Evolutionary conservation across 2,329 filamentous ascomycete genomes (phyloP), one percentile per base, ranked within the genome.

Genomic region (Pyricularia sp.): DNA sequence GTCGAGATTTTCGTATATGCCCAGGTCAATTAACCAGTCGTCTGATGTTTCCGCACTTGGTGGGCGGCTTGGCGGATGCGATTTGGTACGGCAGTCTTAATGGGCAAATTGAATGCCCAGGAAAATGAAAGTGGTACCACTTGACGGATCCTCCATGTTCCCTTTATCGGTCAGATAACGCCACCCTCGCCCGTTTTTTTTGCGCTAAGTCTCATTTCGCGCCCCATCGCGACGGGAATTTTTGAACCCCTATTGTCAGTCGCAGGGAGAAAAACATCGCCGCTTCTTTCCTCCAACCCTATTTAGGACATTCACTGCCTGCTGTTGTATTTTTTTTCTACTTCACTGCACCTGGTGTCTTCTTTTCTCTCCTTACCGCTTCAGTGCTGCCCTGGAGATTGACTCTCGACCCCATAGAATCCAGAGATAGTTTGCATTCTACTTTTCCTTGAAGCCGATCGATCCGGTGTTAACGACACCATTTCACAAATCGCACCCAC

Each of bases 171-270:
- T 25, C 26, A 68, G 42, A 55, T 69, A 68, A 67, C 69, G 67
- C 69, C 69, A 70, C 69, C 63, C 58, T 68, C 42, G 68, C 66
- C 65, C 68, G 68, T 67, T 67, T 63, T 66, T 42, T 42, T 33
- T n/a, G 20, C 50, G 17, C 36, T 23, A 64, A 67, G 23, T n/a
- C 55, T 67, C 42, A 69, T 67, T 67, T 67, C 66, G 55, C 66
- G 66, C 66, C 65, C 65, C 36, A 67, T 67, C 36, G 25, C 42
- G 42, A 55, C 42, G 42, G 42, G 42, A 55, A 28, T 61, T 61
- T 61, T 26, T 61, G 58, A 61, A 55, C 42, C 42, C 42, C 42
- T 55, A 55, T 55, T 55, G 20, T n/a, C 42, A 55, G 42, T 6
- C 20, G 42, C 20, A 55, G 42, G 42, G 17, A 55, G 36, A 50